Conservation (phyloP, 441 rosid genomes). For the Mallotus repandus region DNA sequence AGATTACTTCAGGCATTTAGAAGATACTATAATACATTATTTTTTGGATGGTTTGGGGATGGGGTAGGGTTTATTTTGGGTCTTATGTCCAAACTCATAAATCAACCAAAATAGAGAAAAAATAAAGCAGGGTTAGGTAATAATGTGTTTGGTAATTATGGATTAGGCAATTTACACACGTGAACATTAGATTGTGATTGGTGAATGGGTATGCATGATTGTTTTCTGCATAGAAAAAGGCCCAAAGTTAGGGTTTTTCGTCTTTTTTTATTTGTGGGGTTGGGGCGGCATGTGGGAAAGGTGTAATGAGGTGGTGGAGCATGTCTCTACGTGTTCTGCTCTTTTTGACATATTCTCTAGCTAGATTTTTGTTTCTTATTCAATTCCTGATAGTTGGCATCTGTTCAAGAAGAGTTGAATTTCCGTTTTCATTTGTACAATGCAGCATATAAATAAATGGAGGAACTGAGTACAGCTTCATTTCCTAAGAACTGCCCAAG, state of each 20-base stretch:
- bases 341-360: background rate
- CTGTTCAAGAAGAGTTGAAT: background rate
- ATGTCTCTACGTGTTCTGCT: no score
- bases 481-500: background rate
- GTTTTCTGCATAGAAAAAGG: background rate
- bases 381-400: slow-evolving; percentile 3
- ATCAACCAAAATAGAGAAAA: background rate
- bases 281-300: background rate
- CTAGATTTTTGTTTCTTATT: background rate
- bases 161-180: no score
- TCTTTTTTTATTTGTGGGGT: background rate
- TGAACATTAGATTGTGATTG: no score
- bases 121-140: no score
- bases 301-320: background rate
- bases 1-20: background rate
- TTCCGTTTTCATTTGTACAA: background rate
- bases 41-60: background rate
- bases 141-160: no score
- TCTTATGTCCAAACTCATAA: background rate
- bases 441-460: slow-evolving; percentile 16
- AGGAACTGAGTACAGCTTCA: slow-evolving; percentile 1
- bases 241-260: background rate
- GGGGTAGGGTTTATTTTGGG: background rate
- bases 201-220: background rate
- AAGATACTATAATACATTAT: background rate